Evolutionary conservation across 805 yeast species (phyloP).

Genomic region (Metschnikowia proteae): DNA sequence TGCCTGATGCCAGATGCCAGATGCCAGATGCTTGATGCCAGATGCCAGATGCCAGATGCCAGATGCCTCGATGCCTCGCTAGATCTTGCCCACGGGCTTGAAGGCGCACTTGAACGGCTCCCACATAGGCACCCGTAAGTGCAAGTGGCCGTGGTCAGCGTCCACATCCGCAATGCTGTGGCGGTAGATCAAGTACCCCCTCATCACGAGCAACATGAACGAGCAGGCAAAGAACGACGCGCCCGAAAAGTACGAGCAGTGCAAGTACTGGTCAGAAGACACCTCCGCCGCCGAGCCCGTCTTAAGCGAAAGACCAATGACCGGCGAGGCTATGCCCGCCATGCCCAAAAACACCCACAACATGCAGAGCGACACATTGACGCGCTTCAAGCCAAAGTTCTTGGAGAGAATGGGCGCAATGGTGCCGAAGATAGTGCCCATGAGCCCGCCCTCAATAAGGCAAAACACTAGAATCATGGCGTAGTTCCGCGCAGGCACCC

Average conservation of each 20-base stretch:
- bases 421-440: slow-evolving; percentile 62
- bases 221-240: slow-evolving; percentile 48
- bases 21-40: too few species aligned
- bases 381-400: slow-evolving; percentile 50
- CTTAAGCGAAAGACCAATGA: slow-evolving; percentile 54
- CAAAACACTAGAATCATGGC: slow-evolving; percentile 55
- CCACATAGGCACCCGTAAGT: slow-evolving; percentile 13
- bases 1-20: too few species aligned
- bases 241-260: slow-evolving; percentile 60
- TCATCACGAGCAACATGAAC: slow-evolving; percentile 36
- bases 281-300: slow-evolving; percentile 19
- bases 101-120: slow-evolving; percentile 13
- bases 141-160: slow-evolving; percentile 17
- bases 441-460: slow-evolving; percentile 48
- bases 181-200: slow-evolving; percentile 56
- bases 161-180: slow-evolving; percentile 24
- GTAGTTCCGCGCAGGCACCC: slow-evolving; percentile 44
- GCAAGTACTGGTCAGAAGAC: slow-evolving; percentile 45
- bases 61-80: background rate
- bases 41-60: too few species aligned
- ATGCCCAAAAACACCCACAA: slow-evolving; percentile 51
- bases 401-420: slow-evolving; percentile 49
- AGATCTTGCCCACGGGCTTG: slow-evolving; percentile 6
- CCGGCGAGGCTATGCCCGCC: slow-evolving; percentile 54
- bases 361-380: slow-evolving; percentile 49